These are phyloP conservation scores for Ascodesmis nigricans DNA, from an alignment of 495 filamentous ascomycete genomes.

Conservation along the genomic window DNA sequence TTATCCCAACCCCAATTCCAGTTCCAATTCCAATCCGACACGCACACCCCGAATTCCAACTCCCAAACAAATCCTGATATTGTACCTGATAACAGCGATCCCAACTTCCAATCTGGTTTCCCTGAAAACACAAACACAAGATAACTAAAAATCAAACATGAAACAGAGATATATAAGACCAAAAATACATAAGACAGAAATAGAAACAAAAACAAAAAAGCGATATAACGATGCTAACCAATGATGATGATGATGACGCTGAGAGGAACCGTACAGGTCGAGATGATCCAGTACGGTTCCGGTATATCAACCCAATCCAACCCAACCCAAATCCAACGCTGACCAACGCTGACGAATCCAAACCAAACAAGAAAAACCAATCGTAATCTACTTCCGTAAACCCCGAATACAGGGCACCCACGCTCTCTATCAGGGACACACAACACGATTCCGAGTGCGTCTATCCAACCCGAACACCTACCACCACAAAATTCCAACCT, in stretches of 20 bases:
- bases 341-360: background rate
- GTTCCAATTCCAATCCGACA: too few species aligned
- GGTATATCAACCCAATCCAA: slow-evolving; percentile 4
- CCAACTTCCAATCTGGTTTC: slow-evolving; percentile 1
- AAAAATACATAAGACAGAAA: slow-evolving; percentile 4
- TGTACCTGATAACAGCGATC: background rate
- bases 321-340: slow-evolving; percentile 1
- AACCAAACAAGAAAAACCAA: background rate
- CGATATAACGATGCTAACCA: background rate
- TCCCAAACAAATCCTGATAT: too few species aligned
- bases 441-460: background rate
- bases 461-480: background rate
- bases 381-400: background rate
- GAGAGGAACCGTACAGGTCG: background rate
- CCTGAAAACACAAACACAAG: background rate
- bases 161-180: background rate
- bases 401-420: too few species aligned
- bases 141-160: background rate
- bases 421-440: background rate
- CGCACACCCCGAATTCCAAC: too few species aligned
- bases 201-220: background rate
- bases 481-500: background rate
- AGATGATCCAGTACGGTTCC: background rate
- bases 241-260: background rate
- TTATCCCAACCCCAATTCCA: too few species aligned